Evolutionary conservation across 345 rosid species (phyloP).

Genomic region (Combretum micranthum): DNA sequence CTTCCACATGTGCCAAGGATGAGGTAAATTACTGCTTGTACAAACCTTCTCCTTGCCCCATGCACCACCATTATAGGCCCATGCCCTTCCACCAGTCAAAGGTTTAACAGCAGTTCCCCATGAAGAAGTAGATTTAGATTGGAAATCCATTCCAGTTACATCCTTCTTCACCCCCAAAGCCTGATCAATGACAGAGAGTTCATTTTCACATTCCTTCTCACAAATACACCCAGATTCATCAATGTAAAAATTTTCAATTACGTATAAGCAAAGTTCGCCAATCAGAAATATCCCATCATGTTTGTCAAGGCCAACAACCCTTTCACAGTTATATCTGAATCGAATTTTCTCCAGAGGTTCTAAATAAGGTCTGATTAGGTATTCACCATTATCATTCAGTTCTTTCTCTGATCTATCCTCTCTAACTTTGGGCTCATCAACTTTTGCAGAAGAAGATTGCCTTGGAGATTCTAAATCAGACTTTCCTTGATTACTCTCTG

Average conservation of each 20-base stretch:
- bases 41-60: conserved; percentile 97
- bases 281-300: conserved; percentile 96
- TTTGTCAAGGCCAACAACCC: conserved; percentile 96
- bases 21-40: conserved; percentile 74
- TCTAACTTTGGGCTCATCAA: conserved; percentile 45
- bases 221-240: conserved; percentile 77
- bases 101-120: conserved; percentile 56
- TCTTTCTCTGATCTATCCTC: conserved; percentile 86
- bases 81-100: conserved; percentile 85
- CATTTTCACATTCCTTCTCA: conserved; percentile 95
- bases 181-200: conserved; percentile 97
- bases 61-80: conserved; percentile 99
- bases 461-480: conserved; percentile 77
- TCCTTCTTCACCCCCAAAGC: conserved; percentile 98
- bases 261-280: conserved; percentile 82
- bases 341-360: conserved; percentile 92
- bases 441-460: conserved; percentile 58
- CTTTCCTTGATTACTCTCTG: conserved; percentile 63
- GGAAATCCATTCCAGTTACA: conserved; percentile 65
- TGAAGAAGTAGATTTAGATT: conserved; percentile 80
- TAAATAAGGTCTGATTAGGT: conserved; percentile 92
- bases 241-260: conserved; percentile 90
- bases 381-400: conserved; percentile 89
- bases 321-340: conserved; percentile 90
- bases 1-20: conserved; percentile 99